Evolutionary conservation across 2,329 filamentous ascomycete species (phyloP).

Genomic region (Colletotrichum limetticola): DNA sequence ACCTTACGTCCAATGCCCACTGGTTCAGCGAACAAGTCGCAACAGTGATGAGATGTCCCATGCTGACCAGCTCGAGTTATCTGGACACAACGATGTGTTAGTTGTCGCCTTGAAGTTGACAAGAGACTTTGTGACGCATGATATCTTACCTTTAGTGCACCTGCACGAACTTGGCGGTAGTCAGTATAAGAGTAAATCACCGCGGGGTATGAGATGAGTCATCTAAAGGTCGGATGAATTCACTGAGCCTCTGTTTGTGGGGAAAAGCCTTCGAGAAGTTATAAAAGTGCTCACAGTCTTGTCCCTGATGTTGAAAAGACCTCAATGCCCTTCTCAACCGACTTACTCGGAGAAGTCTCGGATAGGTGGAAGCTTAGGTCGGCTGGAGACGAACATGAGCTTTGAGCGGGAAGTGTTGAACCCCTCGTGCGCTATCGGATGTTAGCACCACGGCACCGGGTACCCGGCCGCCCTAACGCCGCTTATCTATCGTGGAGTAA

Average conservation of each 20-base stretch:
- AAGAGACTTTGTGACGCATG: not conserved
- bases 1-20: slow-evolving; percentile 57
- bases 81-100: not conserved
- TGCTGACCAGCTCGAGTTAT: not conserved
- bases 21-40: slow-evolving; percentile 51
- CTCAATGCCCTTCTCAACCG: not conserved
- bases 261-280: not conserved
- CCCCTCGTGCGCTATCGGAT: slow-evolving; percentile 15
- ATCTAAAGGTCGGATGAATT: not conserved
- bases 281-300: not conserved
- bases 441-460: not conserved
- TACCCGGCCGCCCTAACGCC: not conserved
- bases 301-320: not conserved
- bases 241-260: not conserved
- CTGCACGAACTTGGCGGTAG: not conserved
- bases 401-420: not conserved
- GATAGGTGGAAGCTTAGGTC: slow-evolving; percentile 9
- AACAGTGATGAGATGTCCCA: slow-evolving; percentile 43
- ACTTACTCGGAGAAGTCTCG: not conserved
- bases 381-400: slow-evolving; percentile 8
- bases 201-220: slow-evolving; percentile 20
- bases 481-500: not conserved
- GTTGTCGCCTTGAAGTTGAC: not conserved
- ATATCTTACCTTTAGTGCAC: not conserved
- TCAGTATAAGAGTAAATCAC: slow-evolving; percentile 13